Percentiles rank a stretch among this genome's conserved stretches.
These are phyloP conservation scores for Taiwanofungus camphoratus DNA, from an alignment of 1,284 basidiomycete species.

Conservation along the genomic window DNA sequence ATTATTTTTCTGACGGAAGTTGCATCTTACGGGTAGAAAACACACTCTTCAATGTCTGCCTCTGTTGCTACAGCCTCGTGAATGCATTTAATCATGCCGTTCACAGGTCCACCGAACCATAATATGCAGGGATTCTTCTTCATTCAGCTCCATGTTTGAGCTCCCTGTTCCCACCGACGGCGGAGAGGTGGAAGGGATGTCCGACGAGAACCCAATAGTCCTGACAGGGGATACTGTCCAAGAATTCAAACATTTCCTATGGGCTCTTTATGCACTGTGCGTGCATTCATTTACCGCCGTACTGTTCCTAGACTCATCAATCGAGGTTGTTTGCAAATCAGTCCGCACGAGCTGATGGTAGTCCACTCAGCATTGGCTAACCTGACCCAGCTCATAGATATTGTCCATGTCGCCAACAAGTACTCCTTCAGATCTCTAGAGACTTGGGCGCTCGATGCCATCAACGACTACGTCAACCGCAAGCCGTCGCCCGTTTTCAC, in stretches of 20 bases:
- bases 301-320: too few species aligned
- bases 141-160: slow-evolving; percentile 57
- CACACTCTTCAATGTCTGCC: slow-evolving; percentile 31
- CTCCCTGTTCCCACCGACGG: slow-evolving; percentile 43
- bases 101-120: slow-evolving; percentile 59
- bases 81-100: neutral
- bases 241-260: slow-evolving; percentile 61
- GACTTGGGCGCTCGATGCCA: slow-evolving; percentile 26
- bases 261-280: slow-evolving; percentile 36
- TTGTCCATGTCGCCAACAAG: slow-evolving; percentile 29
- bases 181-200: slow-evolving; percentile 42
- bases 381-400: slow-evolving; percentile 23
- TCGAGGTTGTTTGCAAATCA: too few species aligned
- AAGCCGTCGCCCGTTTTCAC: slow-evolving; percentile 51
- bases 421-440: slow-evolving; percentile 28
- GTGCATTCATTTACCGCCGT: too few species aligned
- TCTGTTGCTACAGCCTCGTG: slow-evolving; percentile 2
- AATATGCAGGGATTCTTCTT: slow-evolving; percentile 55
- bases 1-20: slow-evolving; percentile 32
- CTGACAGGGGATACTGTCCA: slow-evolving; percentile 51
- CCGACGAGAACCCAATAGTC: slow-evolving; percentile 58
- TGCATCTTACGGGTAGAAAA: slow-evolving; percentile 29
- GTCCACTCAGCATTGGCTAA: slow-evolving; percentile 17
- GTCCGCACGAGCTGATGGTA: slow-evolving; percentile 24
- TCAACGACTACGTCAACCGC: slow-evolving; percentile 47